These are phyloP conservation scores for Hypoxylon sp. DNA, from an alignment of 2,329 filamentous ascomycete species.

Conservation along the genomic window DNA sequence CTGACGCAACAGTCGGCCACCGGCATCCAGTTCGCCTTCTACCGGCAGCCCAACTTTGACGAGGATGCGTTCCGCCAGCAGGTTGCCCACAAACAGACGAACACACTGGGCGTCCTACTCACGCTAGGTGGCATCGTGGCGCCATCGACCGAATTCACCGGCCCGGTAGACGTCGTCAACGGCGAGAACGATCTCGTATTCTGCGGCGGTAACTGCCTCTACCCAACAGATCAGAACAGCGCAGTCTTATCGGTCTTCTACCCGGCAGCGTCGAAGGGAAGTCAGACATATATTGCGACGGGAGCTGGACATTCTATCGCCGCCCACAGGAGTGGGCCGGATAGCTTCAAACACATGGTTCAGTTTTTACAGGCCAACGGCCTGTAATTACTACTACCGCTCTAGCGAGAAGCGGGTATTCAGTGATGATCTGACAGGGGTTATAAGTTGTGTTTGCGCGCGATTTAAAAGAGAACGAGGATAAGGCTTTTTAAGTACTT, in stretches of 20 bases:
- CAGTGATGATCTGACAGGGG: too few relatives aligned
- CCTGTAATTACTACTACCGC: constrained; percentile 26
- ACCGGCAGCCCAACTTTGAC: constrained; percentile 42
- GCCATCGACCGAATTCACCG: constrained; percentile 41
- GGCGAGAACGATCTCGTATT: constrained; percentile 48
- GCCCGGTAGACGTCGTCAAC: constrained; percentile 47
- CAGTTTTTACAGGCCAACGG: constrained; percentile 44
- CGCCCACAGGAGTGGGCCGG: constrained; percentile 44
- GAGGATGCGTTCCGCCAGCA: constrained; percentile 37
- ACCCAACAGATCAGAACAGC: constrained; percentile 43
- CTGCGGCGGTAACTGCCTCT: constrained; percentile 46
- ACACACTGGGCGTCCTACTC: constrained; percentile 45
- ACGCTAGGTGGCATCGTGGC: constrained; percentile 42
- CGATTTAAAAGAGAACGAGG: too few relatives aligned
- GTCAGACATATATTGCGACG: constrained; percentile 44
- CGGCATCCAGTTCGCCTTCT: constrained; percentile 47
- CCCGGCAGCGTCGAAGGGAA: constrained; percentile 38
- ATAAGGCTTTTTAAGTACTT: too few relatives aligned
- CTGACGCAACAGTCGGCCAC: constrained; percentile 38
- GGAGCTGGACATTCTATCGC: constrained; percentile 46
- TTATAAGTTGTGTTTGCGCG: too few relatives aligned
- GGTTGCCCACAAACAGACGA: constrained; percentile 46
- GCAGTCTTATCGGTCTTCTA: constrained; percentile 38
- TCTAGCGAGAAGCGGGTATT: too few relatives aligned
- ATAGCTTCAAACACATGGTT: constrained; percentile 48